phyloP scores from a whole-genome alignment of 495 filamentous ascomycete species.

The Parmelia sp. region DNA sequence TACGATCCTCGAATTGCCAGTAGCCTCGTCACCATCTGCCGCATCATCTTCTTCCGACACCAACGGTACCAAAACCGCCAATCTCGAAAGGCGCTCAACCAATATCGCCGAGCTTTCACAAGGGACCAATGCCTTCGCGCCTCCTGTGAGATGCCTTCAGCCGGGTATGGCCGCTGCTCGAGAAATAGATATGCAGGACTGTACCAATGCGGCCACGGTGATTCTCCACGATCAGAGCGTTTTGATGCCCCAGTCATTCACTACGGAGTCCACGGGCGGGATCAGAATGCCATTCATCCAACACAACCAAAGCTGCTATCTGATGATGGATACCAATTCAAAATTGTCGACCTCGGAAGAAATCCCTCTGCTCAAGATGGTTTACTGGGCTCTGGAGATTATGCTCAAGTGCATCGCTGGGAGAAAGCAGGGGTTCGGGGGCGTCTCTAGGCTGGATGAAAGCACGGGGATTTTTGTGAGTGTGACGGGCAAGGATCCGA shows the following conservation, averaged over 20 bases:
- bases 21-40: neutral
- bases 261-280: neutral
- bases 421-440: neutral
- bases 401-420: neutral
- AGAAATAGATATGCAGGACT: neutral
- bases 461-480: neutral
- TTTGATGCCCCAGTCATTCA: neutral
- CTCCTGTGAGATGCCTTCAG: neutral
- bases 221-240: neutral
- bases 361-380: neutral
- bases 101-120: neutral
- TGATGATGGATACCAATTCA: neutral
- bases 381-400: neutral
- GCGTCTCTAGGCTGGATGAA: neutral
- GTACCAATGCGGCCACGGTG: neutral
- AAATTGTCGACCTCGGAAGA: neutral
- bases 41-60: neutral
- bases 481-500: neutral
- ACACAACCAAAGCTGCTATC: neutral
- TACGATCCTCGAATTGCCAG: neutral
- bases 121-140: neutral
- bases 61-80: neutral
- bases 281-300: neutral
- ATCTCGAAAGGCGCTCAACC: neutral
- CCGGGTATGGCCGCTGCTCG: slow-evolving; percentile 1